Percentiles rank a stretch among this genome's conserved stretches.
These are phyloP conservation scores for Astragalus glycyphyllos DNA, from an alignment of 306 rosid species.

Conservation along the genomic window DNA sequence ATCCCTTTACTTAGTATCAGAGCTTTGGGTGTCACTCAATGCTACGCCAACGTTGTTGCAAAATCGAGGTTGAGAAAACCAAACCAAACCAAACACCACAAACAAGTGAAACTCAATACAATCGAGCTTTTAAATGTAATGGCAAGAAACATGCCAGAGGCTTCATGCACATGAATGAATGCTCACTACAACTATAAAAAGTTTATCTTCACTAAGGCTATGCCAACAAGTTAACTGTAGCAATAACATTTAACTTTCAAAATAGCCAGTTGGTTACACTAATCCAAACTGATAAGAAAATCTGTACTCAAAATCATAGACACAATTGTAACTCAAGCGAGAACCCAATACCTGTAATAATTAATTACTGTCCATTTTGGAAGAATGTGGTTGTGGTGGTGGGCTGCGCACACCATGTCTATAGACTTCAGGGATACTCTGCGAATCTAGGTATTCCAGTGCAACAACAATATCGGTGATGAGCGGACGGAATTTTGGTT, in stretches of 20 bases:
- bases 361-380: slow-evolving; percentile 41
- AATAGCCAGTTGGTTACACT: slow-evolving; percentile 50
- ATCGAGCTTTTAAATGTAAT: slow-evolving; percentile 35
- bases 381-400: slow-evolving; percentile 41
- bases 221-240: slow-evolving; percentile 30
- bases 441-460: slow-evolving; percentile 84
- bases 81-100: slow-evolving; percentile 32
- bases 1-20: slow-evolving; percentile 6
- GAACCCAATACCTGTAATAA: slow-evolving; percentile 41
- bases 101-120: slow-evolving; percentile 16
- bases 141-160: slow-evolving; percentile 32
- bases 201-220: slow-evolving; percentile 28
- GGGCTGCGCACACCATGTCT: slow-evolving; percentile 35
- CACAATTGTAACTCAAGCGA: slow-evolving; percentile 53
- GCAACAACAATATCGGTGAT: slow-evolving; percentile 89
- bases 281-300: slow-evolving; percentile 37
- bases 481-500: slow-evolving; percentile 85
- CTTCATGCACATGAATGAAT: slow-evolving; percentile 11
- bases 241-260: slow-evolving; percentile 31
- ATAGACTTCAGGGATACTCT: slow-evolving; percentile 48
- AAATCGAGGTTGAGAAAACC: slow-evolving; percentile 22
- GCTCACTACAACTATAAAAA: slow-evolving; percentile 33
- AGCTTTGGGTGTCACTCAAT: slow-evolving; percentile 24
- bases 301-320: slow-evolving; percentile 43
- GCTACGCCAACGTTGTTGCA: slow-evolving; percentile 6